Conservation (phyloP, 805 yeast genomes). For the Cyberlindnera xylosilytica region DNA sequence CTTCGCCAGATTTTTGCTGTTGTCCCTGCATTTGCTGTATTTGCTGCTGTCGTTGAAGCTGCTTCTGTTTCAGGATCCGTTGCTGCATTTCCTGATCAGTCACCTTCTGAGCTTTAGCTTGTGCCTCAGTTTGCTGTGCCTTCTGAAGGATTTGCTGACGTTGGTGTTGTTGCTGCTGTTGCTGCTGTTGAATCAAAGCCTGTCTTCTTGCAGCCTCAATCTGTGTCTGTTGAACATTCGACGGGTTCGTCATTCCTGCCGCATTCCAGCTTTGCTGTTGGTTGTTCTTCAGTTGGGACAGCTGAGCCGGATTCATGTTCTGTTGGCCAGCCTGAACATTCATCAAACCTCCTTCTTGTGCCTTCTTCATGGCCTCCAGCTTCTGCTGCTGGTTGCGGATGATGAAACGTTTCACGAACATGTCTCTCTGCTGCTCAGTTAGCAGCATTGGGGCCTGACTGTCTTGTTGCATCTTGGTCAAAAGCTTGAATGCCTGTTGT, state of each 20-base stretch:
- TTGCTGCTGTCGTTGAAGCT: slow-evolving; percentile 4
- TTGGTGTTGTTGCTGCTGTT: slow-evolving; percentile 17
- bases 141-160: slow-evolving; percentile 20
- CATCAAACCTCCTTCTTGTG: not conserved
- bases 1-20: too few relatives aligned
- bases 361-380: slow-evolving; percentile 8
- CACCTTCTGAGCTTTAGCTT: slow-evolving; percentile 1
- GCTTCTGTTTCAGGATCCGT: not conserved
- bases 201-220: slow-evolving; percentile 11
- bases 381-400: slow-evolving; percentile 26
- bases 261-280: slow-evolving; percentile 3
- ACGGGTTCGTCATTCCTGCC: not conserved
- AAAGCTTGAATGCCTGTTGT: not conserved
- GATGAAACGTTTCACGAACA: slow-evolving; percentile 24
- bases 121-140: slow-evolving; percentile 8
- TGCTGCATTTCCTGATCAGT: not conserved
- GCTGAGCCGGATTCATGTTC: not conserved
- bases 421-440: slow-evolving; percentile 24
- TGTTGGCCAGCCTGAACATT: slow-evolving; percentile 1
- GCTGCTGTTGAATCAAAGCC: slow-evolving; percentile 12
- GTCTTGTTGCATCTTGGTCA: slow-evolving; percentile 20
- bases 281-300: not conserved
- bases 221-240: not conserved
- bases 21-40: slow-evolving; percentile 9
- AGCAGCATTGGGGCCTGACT: slow-evolving; percentile 22